Percentiles rank a stretch among this genome's conserved stretches.
phyloP scores from a whole-genome alignment of 441 rosid species.

The Viola pubescens region DNA sequence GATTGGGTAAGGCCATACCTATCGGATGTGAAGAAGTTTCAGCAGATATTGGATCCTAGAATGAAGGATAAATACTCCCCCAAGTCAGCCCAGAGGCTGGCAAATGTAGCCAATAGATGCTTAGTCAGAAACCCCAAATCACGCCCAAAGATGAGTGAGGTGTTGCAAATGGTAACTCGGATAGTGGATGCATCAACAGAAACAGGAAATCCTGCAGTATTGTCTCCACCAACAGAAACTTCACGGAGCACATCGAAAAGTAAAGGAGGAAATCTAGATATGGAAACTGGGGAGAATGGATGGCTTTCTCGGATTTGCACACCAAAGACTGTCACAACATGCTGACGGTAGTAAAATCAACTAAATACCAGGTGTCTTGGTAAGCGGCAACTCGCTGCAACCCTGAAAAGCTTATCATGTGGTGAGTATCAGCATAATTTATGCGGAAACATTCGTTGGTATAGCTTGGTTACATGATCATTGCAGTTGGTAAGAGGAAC shows the following conservation, averaged over 20 bases:
- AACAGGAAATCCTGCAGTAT: constrained; percentile 15
- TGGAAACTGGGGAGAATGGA: constrained; percentile 28
- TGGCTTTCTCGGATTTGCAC: constrained; percentile 25
- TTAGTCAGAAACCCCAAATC: constrained; percentile 55
- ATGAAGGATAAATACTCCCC: constrained; percentile 47
- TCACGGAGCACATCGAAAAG: constrained; percentile 16
- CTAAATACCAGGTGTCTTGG: too few relatives aligned
- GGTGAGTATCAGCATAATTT: too few relatives aligned
- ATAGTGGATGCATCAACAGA: constrained; percentile 40
- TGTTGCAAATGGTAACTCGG: constrained; percentile 56
- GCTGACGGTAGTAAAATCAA: constrained; percentile 23
- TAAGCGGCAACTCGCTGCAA: too few relatives aligned
- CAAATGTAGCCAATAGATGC: constrained; percentile 69
- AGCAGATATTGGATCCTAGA: constrained; percentile 56
- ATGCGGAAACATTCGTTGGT: too few relatives aligned
- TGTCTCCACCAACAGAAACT: constrained; percentile 16
- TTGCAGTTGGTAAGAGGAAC: too few relatives aligned
- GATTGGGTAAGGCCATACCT: constrained; percentile 83
- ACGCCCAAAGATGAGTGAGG: constrained; percentile 94
- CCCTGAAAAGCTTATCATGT: too few relatives aligned
- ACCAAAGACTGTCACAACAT: constrained; percentile 22
- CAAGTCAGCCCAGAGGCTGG: constrained; percentile 57
- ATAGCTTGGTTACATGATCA: too few relatives aligned
- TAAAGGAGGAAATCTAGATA: constrained; percentile 31
- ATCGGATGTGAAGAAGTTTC: constrained; percentile 50